Base-by-base conservation (phyloP, 2,329 filamentous ascomycete species). In the Penicillium capsulatum region DNA sequence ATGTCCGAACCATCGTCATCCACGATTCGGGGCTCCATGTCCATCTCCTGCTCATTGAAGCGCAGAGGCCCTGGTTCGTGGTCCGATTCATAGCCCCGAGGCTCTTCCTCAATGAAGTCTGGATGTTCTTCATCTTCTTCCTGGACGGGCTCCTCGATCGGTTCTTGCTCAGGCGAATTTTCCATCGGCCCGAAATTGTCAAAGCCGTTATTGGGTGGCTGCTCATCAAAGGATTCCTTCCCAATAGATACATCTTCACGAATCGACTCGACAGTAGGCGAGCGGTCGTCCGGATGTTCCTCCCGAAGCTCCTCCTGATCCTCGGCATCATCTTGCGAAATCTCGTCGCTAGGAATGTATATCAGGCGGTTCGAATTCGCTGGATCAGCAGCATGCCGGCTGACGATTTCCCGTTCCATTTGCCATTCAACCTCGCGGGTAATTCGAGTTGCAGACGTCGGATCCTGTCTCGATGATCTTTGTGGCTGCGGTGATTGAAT, bases 401-500 rank as follows among this genome's bases (percentile, higher is more conserved):
- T 70, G 17, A 72, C 60, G 8, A 59, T 61, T 39, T 71, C 65
- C 41, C 70, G 64, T 49, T 72, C 69, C 13, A 57, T 56, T 41
- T 71, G 69, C 67, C 67, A 72, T 45, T 68, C 59, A 22, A 48
- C 58, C 57, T 71, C 62, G 17, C 61, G 59, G 36, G 44, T 55
- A 37, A 26, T 31, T 29, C 36, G 36, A 31, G 15, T 29, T 4
- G 17, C 10, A 8, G 19, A 22, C n/a, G 29, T 9, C 1, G 36
- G 33, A 11, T 33, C 39, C 15, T 22, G 32, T 20, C 32, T 41
- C 5, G 27, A 17, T 2, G 34, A 24, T 11, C 9, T 26, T 17
- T 16, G 17, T 2, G 20, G 5, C 8, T 30, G 29, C 5, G 43
- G 40, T 4, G 44, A 41, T 34, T 31, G 26, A 14, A 26, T 11